Base-by-base conservation (phyloP, 2,329 filamentous ascomycete genomes). In the Xylariaceae sp. region DNA sequence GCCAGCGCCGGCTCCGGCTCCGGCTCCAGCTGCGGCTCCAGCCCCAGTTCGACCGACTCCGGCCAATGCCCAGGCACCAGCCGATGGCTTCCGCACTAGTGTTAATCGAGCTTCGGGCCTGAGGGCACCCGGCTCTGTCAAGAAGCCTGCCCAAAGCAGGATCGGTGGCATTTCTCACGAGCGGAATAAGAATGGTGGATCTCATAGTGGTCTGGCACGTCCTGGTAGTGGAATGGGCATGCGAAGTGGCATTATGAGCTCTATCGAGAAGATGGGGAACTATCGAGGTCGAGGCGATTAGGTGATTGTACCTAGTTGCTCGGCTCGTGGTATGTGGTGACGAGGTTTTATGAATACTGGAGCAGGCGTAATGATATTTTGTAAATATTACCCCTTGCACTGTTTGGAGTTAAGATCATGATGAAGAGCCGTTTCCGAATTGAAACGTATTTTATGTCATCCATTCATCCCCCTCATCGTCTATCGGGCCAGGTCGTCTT, bases 181-280 rank as follows among this genome's bases (percentile, higher is more conserved):
- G 62, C 70, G 79, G 50, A 76, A 75, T 44, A 78, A 74, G 71
- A 79, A 77, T 54, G 73, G 61, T 41, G 70, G 70, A 16, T 60
- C 67, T 29, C 69, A 67, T 3, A 75, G 75, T 40, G 79, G 76
- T 7, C 66, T 83, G 50, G 77, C 80, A 40, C 74, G 81, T 58
- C 82, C 81, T 14, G 78, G 79, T 57, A 81, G 77, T 60, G 78
- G 77, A 37, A 63, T 75, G 58, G 75, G 75, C 7, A 67, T 72
- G 60, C 74, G 90, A 66, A 90, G 88, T 68, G 86, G 89, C 54
- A 89, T 95, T 68, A 88, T 96, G 87, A 89, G 82, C 65, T 91
- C 89, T 18, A 95, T 96, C 71, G 91, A 96, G 79, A 86, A 88
- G 74, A 96, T 96, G 91, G 91, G 91, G 9, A 87, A 80, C 65